Evolutionary conservation across 345 rosid genomes (phyloP).

Genomic region (Toxicodendron radicans): DNA sequence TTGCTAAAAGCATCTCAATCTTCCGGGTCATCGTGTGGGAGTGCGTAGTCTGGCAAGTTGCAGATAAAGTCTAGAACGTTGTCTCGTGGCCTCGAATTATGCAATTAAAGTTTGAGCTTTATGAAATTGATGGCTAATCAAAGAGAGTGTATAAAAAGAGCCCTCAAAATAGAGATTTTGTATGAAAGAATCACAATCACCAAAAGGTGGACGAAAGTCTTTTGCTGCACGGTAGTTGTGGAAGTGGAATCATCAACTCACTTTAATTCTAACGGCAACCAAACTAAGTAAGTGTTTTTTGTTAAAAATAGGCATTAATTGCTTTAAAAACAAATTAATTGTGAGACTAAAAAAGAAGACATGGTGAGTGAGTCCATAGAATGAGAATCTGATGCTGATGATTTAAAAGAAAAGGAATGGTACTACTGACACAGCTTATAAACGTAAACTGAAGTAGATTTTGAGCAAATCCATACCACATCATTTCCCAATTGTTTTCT

Average conservation of each 20-base stretch:
- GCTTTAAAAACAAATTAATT: no score
- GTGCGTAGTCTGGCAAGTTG: background rate
- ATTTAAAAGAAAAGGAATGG: no score
- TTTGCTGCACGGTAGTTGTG: background rate
- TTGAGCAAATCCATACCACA: background rate
- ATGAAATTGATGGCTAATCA: background rate
- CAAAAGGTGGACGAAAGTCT: background rate
- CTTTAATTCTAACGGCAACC: background rate
- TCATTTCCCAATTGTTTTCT: background rate
- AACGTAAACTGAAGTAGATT: background rate
- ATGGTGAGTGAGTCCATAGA: background rate
- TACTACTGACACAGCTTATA: background rate
- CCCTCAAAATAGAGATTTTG: no score
- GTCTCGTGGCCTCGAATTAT: background rate
- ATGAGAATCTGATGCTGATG: background rate
- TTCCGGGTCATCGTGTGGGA: no score
- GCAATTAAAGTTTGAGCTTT: background rate
- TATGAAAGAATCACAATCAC: constrained; percentile 1
- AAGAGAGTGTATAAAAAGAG: background rate
- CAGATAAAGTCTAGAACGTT: constrained; percentile 4
- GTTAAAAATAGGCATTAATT: no score
- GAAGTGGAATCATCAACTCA: background rate
- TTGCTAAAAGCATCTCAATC: background rate
- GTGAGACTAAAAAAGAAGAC: no score
- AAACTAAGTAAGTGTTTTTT: no score